Conservation (phyloP, 1,284 basidiomycete species). For the Ganoderma lingzhi region DNA sequence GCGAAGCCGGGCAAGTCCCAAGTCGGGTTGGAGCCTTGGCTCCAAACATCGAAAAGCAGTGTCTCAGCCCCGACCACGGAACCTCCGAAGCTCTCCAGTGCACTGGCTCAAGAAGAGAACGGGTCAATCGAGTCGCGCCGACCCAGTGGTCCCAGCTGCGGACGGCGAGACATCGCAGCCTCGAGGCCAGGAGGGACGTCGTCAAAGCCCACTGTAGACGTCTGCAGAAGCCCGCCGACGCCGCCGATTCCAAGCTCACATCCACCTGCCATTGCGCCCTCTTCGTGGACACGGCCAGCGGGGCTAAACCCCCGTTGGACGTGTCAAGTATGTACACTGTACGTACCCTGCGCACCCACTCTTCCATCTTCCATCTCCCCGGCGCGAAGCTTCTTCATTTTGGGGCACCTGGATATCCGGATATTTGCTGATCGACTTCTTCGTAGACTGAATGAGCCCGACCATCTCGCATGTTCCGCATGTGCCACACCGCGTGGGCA, state of each 20-base stretch:
- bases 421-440: background rate
- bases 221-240: background rate
- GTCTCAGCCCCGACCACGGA: conserved; percentile 5
- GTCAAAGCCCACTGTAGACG: background rate
- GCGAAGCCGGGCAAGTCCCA: background rate
- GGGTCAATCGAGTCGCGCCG: conserved; percentile 59
- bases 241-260: background rate
- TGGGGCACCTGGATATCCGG: background rate
- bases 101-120: conserved; percentile 54
- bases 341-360: conserved; percentile 36
- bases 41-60: background rate
- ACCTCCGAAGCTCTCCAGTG: conserved; percentile 38
- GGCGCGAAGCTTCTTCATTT: background rate
- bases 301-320: conserved; percentile 46
- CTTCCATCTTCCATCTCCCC: background rate
- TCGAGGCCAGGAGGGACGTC: background rate
- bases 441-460: conserved; percentile 54
- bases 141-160: conserved; percentile 26
- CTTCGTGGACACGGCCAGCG: background rate
- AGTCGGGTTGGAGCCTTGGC: background rate
- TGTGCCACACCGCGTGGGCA: conserved; percentile 51
- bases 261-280: background rate
- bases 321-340: conserved; percentile 66
- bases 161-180: conserved; percentile 24
- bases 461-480: conserved; percentile 59